Conservation (phyloP, 148 eudicot genomes). For the Hydrangea macrophylla region DNA sequence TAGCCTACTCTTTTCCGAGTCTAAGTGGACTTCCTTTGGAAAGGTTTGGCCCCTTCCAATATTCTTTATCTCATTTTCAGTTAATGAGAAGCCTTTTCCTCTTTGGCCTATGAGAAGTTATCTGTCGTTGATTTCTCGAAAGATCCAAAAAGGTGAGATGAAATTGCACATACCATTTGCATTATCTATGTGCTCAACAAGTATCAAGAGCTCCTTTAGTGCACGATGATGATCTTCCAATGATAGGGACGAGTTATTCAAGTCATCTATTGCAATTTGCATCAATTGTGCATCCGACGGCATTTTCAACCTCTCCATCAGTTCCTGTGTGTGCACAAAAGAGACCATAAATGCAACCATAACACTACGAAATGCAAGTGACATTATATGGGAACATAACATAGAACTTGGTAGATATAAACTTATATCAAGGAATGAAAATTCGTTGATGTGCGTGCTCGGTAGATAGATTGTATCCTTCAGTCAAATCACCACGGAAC, state of each 20-base stretch:
- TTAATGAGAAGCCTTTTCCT: no score
- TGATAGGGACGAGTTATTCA: conserved; percentile 71
- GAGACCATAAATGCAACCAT: background rate
- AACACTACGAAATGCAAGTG: background rate
- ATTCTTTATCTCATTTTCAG: no score
- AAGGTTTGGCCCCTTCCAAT: no score
- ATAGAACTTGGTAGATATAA: background rate
- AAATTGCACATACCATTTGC: conserved; percentile 63
- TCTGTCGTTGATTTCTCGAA: no score
- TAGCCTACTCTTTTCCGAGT: no score
- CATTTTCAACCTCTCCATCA: conserved; percentile 73
- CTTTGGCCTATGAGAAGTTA: no score
- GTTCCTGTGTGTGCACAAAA: conserved; percentile 48
- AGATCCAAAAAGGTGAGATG: background rate
- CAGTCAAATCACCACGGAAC: background rate
- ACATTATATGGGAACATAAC: background rate
- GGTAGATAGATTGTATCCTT: background rate
- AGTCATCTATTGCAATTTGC: conserved; percentile 75
- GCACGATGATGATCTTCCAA: conserved; percentile 74
- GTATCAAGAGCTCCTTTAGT: conserved; percentile 72
- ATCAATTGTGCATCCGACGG: conserved; percentile 92
- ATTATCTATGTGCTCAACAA: conserved; percentile 90
- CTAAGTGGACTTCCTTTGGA: no score
- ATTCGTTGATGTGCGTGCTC: background rate
- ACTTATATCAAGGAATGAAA: background rate